Base-by-base conservation (phyloP, 2,329 filamentous ascomycete species). In the Apiospora marii region DNA sequence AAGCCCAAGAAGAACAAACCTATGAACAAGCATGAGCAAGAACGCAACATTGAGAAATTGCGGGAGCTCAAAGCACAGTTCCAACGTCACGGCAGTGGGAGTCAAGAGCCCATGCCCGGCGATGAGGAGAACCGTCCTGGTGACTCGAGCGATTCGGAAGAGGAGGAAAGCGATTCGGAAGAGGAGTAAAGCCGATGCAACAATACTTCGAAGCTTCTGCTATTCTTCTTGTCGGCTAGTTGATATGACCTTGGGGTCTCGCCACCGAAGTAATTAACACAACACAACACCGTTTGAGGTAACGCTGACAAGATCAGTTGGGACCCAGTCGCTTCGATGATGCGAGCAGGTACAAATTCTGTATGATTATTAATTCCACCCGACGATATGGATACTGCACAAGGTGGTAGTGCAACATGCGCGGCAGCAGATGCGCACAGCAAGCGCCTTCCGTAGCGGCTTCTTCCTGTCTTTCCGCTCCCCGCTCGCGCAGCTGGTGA, bases 1-100 rank as follows among this genome's bases (percentile, higher is more conserved):
- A 91, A 91, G 82, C 88, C 89, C 70, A 92, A 91, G 84, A 93
- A 93, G 86, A 93, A 93, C 82, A 93, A 93, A 85, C 92, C 92
- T 1, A 94, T 94, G 92, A 91, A 90, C 82, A 92, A 92, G 82
- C 84, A 85, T 46, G 92, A 93, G 82, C 92, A 94, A 82, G 91
- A 93, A 79, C 86, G 88, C 58, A 91, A 89, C 75, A 92, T 94
- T 77, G 85, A 88, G 75, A 85, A 90, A 79, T 86, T 93, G 34
- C 87, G 89, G 75, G 87, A 89, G 79, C 87, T 90, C 74, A 85
- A 92, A 76, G 86, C 85, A n/a, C 82, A 86, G 72, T 87, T 85
- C 73, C 81, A 82, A 72, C 83, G 85, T 4, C 81, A 83, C 75
- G 80, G 85, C 74, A 84, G 86, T 79, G 82, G 87, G 74, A 88